Conservation (phyloP, 345 rosid genomes). For the Limnanthes douglasii region DNA sequence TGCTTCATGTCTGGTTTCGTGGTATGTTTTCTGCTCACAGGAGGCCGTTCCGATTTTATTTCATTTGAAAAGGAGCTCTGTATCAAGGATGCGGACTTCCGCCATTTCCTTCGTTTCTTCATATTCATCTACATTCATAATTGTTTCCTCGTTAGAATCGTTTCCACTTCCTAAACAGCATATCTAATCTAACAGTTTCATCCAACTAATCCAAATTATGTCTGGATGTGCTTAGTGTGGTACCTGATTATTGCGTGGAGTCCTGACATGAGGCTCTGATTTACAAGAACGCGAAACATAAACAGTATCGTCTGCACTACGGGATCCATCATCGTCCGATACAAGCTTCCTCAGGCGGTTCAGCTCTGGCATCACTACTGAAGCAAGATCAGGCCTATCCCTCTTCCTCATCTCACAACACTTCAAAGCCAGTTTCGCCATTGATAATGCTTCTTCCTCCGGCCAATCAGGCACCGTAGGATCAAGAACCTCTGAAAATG, state of each 20-base stretch:
- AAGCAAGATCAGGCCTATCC: conserved; percentile 69
- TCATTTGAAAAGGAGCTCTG: too few species aligned
- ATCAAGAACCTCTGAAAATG: conserved; percentile 41
- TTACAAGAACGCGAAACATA: conserved; percentile 6
- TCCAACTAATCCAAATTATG: too few species aligned
- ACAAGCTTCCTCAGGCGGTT: conserved; percentile 32
- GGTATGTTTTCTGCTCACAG: not conserved
- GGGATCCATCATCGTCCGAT: conserved; percentile 10
- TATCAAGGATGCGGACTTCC: conserved; percentile 3
- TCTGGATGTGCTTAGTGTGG: too few species aligned
- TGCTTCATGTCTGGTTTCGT: not conserved
- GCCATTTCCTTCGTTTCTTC: conserved; percentile 6
- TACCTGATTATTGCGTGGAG: too few species aligned
- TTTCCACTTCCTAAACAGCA: too few species aligned
- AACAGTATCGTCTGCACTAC: not conserved
- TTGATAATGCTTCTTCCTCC: conserved; percentile 31
- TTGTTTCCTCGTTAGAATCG: too few species aligned
- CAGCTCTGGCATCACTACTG: conserved; percentile 46
- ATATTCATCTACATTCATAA: conserved; percentile 17
- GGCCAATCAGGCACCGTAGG: conserved; percentile 69
- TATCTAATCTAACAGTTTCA: too few species aligned
- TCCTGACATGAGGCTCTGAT: conserved; percentile 7
- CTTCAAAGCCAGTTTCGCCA: conserved; percentile 50
- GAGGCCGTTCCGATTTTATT: too few species aligned
- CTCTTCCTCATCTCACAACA: conserved; percentile 75